Percentiles rank a stretch among this genome's conserved stretches.
Evolutionary conservation across 495 filamentous ascomycete genomes (phyloP).

Genomic region (Lepraria neglecta): DNA sequence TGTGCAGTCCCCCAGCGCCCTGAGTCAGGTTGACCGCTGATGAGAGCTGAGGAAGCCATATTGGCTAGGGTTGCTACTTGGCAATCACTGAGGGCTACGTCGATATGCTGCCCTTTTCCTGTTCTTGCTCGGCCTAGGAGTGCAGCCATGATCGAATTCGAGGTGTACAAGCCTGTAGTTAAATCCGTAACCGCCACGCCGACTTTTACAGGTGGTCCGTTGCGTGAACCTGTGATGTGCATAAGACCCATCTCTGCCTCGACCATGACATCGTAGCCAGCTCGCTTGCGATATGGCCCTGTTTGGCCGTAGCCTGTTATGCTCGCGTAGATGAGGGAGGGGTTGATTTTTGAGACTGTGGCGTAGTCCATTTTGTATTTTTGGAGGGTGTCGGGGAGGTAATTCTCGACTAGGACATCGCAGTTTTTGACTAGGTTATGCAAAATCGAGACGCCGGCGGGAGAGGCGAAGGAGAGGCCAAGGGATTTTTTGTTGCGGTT

Average conservation of each 20-base stretch:
- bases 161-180: slow-evolving; percentile 95
- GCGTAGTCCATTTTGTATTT: slow-evolving; percentile 88
- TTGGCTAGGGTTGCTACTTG: slow-evolving; percentile 91
- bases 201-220: slow-evolving; percentile 92
- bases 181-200: slow-evolving; percentile 95
- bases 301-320: slow-evolving; percentile 83
- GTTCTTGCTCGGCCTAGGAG: slow-evolving; percentile 63
- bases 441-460: slow-evolving; percentile 74
- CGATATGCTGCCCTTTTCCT: slow-evolving; percentile 83
- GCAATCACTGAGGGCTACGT: slow-evolving; percentile 84
- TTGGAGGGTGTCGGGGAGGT: slow-evolving; percentile 81
- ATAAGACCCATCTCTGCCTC: slow-evolving; percentile 97
- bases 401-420: slow-evolving; percentile 95
- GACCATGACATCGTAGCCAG: slow-evolving; percentile 99
- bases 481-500: slow-evolving; percentile 97
- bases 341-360: slow-evolving; percentile 72
- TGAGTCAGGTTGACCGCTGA: slow-evolving; percentile 79
- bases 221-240: slow-evolving; percentile 88
- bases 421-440: slow-evolving; percentile 76
- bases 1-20: slow-evolving; percentile 95
- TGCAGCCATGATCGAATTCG: slow-evolving; percentile 93
- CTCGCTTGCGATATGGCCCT: slow-evolving; percentile 79
- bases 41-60: slow-evolving; percentile 84
- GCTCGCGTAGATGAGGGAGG: slow-evolving; percentile 60
- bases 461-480: slow-evolving; percentile 81